phyloP scores from a whole-genome alignment of 352 stramenopile species.

The Achlya hypogyna region DNA sequence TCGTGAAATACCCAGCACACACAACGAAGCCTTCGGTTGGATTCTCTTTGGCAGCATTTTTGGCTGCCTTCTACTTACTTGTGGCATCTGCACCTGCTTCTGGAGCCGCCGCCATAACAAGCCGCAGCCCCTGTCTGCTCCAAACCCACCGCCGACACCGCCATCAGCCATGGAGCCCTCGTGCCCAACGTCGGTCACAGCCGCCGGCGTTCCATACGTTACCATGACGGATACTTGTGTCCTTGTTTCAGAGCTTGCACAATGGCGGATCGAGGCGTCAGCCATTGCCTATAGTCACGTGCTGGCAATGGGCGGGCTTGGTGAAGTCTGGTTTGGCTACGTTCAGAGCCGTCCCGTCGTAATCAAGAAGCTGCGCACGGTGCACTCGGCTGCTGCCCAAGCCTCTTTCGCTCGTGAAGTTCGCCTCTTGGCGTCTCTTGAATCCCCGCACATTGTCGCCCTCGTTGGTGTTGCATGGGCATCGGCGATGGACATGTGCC shows the following conservation, averaged over 20 bases:
- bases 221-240: neutral
- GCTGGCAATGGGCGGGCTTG: conserved; percentile 17
- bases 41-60: too few species aligned
- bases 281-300: neutral
- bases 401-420: conserved; percentile 12
- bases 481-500: neutral
- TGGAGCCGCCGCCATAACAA: too few species aligned
- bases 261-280: neutral
- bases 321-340: conserved; percentile 27
- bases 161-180: too few species aligned
- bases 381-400: neutral
- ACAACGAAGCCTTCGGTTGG: too few species aligned
- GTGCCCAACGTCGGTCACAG: neutral
- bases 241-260: neutral
- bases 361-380: conserved; percentile 22
- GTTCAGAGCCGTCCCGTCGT: conserved; percentile 22
- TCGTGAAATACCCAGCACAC: too few species aligned
- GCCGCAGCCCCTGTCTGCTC: too few species aligned
- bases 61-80: too few species aligned
- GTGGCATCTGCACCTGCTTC: too few species aligned
- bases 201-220: neutral
- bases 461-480: conserved; percentile 20
- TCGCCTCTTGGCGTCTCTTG: conserved; percentile 4
- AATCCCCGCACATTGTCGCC: conserved; percentile 10
- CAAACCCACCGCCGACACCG: too few species aligned